phyloP scores from a whole-genome alignment of 352 stramenopile species.

The Phytophthora colocasiae region DNA sequence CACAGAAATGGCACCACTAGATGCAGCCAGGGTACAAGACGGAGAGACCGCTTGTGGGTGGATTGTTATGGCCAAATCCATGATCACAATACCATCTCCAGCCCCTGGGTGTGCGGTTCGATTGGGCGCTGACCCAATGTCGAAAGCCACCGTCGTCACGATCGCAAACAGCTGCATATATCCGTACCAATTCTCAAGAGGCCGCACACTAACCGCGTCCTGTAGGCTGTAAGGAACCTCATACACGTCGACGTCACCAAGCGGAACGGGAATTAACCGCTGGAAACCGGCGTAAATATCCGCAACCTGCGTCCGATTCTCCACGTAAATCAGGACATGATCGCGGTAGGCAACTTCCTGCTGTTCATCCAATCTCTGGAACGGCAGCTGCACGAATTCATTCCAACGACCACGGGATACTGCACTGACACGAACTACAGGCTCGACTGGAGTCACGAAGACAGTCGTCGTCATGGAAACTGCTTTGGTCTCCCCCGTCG shows the following conservation, averaged over 20 bases:
- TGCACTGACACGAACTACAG: conserved; percentile 22
- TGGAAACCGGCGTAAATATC: conserved; percentile 51
- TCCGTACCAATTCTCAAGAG: conserved; percentile 37
- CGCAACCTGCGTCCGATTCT: conserved; percentile 39
- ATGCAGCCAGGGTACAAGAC: conserved; percentile 22
- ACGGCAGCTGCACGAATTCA: conserved; percentile 51
- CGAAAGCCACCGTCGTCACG: conserved; percentile 49
- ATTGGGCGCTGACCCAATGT: conserved; percentile 34
- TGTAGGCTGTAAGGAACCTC: conserved; percentile 43
- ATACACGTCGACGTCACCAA: conserved; percentile 42
- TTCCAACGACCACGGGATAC: conserved; percentile 34
- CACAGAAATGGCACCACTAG: conserved; percentile 12
- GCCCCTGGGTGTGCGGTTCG: conserved; percentile 38
- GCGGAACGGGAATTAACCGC: conserved; percentile 17
- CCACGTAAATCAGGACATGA: conserved; percentile 49
- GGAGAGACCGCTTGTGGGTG: conserved; percentile 29
- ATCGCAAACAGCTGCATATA: conserved; percentile 53
- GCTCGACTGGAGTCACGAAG: conserved; percentile 40
- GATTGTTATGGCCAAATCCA: conserved; percentile 47
- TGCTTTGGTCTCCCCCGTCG: conserved; percentile 36
- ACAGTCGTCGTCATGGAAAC: conserved; percentile 28
- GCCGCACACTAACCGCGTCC: conserved; percentile 36
- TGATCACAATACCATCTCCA: conserved; percentile 46
- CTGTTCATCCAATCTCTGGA: conserved; percentile 39
- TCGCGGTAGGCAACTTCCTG: conserved; percentile 46